Evolutionary conservation across 2,329 filamentous ascomycete species (phyloP).

Genomic region (Alternaria sp.): DNA sequence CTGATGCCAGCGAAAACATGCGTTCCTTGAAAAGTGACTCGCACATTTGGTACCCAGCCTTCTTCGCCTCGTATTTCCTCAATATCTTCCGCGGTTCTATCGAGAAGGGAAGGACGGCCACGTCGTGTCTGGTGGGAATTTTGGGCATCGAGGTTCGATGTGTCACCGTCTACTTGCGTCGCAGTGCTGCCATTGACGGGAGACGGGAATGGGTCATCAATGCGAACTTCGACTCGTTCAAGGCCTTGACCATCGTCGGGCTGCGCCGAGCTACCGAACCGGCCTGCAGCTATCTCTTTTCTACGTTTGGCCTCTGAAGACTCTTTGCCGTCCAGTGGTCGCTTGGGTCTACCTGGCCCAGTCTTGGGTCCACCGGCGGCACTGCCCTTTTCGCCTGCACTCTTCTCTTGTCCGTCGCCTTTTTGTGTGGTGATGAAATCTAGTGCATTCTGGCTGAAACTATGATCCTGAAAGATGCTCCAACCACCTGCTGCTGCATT

Average conservation of each 20-base stretch:
- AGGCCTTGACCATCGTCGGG: constrained; percentile 49
- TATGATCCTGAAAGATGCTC: constrained; percentile 75
- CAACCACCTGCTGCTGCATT: constrained; percentile 80
- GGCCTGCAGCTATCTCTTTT: constrained; percentile 66
- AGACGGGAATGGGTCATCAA: constrained; percentile 54
- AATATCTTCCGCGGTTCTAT: constrained; percentile 39
- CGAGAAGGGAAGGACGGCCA: constrained; percentile 43
- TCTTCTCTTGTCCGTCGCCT: constrained; percentile 25
- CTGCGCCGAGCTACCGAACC: constrained; percentile 67
- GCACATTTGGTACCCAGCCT: constrained; percentile 64
- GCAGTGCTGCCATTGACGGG: constrained; percentile 2
- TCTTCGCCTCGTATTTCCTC: constrained; percentile 33
- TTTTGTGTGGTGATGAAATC: constrained; percentile 50
- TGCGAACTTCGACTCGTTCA: constrained; percentile 57
- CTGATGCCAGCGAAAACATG: constrained; percentile 84
- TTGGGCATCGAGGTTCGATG: constrained; percentile 21
- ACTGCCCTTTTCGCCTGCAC: constrained; percentile 13
- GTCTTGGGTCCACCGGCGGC: constrained; percentile 23
- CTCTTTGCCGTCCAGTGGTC: constrained; percentile 31
- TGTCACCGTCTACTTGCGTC: constrained; percentile 21
- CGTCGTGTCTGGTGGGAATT: constrained; percentile 26
- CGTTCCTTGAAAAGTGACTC: constrained; percentile 72
- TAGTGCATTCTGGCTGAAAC: constrained; percentile 57
- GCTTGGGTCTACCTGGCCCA: constrained; percentile 37
- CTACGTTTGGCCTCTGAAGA: constrained; percentile 60